Evolutionary conservation across 108 stramenopile species (phyloP).

Genomic region (Chaetoceros muelleri): DNA sequence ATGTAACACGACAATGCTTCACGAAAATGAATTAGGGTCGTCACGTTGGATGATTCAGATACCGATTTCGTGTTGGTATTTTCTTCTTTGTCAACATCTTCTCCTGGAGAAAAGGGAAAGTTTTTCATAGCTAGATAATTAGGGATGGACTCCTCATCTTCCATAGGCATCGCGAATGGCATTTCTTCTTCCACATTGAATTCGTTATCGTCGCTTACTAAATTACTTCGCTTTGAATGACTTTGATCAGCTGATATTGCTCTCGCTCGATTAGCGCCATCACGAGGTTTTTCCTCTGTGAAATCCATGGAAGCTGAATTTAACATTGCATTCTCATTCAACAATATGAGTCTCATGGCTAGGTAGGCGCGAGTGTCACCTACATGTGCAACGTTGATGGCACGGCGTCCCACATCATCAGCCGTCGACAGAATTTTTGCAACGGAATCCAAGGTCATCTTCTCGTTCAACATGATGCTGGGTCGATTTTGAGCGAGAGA

Average conservation of each 20-base stretch:
- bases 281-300: conserved; percentile 42
- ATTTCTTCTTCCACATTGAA: conserved; percentile 70
- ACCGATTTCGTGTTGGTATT: conserved; percentile 10
- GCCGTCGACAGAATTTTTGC: conserved; percentile 69
- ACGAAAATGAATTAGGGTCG: conserved; percentile 44
- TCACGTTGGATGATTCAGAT: conserved; percentile 23
- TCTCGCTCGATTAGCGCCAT: conserved; percentile 18
- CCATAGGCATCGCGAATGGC: conserved; percentile 66
- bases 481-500: conserved; percentile 8
- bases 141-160: conserved; percentile 7
- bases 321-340: conserved; percentile 33
- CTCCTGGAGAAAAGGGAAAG: conserved; percentile 10
- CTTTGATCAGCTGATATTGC: conserved; percentile 28
- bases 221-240: conserved; percentile 16
- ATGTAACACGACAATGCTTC: conserved; percentile 76
- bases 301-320: conserved; percentile 66
- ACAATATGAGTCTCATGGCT: conserved; percentile 56
- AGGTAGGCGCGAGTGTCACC: conserved; percentile 74
- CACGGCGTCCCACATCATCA: conserved; percentile 80
- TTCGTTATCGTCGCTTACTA: conserved; percentile 32
- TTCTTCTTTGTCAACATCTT: conserved; percentile 6
- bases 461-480: conserved; percentile 8
- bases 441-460: conserved; percentile 29
- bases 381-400: conserved; percentile 78
- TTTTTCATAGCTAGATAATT: conserved; percentile 2